Conservation (phyloP, 2,329 filamentous ascomycete genomes). For the Phoma sp. region DNA sequence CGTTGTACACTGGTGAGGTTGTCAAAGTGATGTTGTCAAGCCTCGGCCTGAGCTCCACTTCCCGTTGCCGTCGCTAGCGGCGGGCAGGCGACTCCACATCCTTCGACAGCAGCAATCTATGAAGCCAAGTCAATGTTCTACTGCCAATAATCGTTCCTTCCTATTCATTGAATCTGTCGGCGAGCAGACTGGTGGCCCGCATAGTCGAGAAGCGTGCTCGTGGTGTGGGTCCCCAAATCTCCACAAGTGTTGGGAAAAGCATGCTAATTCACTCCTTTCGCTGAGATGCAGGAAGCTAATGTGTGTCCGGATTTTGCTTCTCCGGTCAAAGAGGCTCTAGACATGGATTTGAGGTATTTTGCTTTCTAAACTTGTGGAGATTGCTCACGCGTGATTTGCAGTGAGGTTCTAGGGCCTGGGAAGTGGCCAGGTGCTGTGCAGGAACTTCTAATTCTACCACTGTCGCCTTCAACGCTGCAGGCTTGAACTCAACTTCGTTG, state of each 20-base stretch:
- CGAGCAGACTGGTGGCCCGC: conserved; percentile 9
- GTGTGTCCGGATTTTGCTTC: conserved; percentile 11
- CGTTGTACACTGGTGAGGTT: background rate
- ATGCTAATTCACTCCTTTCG: conserved; percentile 34
- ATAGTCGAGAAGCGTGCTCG: conserved; percentile 3
- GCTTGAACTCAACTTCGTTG: background rate
- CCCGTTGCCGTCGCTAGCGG: conserved; percentile 15
- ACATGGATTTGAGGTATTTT: conserved; percentile 22
- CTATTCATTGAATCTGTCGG: conserved; percentile 6
- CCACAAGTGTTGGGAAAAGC: conserved; percentile 8
- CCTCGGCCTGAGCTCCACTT: conserved; percentile 6
- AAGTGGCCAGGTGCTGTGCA: too few species aligned
- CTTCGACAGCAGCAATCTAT: background rate
- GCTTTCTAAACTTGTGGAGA: conserved; percentile 3
- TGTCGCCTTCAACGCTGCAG: background rate
- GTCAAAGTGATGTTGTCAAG: background rate
- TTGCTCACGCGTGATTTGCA: conserved; percentile 4
- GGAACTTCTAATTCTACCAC: conserved; percentile 1
- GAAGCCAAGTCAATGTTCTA: background rate
- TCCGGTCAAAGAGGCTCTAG: conserved; percentile 1
- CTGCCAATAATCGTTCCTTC: background rate
- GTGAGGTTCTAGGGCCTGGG: conserved; percentile 2
- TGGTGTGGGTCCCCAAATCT: conserved; percentile 7
- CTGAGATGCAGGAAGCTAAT: conserved; percentile 33
- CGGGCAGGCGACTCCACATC: background rate